Percentiles rank a stretch among this genome's conserved stretches.
Evolutionary conservation across 2,329 filamentous ascomycete species (phyloP).

Genomic region (Dactylonectria estremocensis): DNA sequence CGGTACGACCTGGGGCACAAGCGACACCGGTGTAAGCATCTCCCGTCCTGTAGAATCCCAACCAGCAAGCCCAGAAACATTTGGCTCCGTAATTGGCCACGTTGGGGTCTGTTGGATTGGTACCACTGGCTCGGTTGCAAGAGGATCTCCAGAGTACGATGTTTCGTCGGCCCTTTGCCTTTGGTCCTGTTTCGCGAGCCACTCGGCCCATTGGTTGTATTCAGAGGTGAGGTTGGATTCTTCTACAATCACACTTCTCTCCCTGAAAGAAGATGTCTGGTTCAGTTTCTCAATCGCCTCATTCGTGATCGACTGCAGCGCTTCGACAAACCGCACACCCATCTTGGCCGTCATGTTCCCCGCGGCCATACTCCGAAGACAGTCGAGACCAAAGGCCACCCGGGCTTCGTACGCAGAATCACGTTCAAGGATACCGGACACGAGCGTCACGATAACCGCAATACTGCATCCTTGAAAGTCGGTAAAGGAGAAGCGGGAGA

Average conservation of each 20-base stretch:
- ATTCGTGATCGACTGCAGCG: slow-evolving; percentile 40
- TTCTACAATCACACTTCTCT: background rate
- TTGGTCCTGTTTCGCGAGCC: slow-evolving; percentile 36
- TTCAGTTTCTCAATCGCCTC: slow-evolving; percentile 40
- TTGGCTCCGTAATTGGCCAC: slow-evolving; percentile 1
- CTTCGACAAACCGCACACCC: slow-evolving; percentile 47
- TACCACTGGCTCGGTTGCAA: background rate
- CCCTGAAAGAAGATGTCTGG: background rate
- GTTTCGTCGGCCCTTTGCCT: background rate
- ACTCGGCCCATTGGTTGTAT: slow-evolving; percentile 43
- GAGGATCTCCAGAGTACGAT: background rate
- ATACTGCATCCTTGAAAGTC: slow-evolving; percentile 58
- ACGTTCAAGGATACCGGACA: slow-evolving; percentile 53
- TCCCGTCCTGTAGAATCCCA: slow-evolving; percentile 17
- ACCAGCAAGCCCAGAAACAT: background rate
- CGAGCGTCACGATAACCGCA: slow-evolving; percentile 54
- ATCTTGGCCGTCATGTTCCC: slow-evolving; percentile 48
- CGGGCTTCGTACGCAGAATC: slow-evolving; percentile 50
- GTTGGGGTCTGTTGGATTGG: background rate
- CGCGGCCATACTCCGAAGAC: slow-evolving; percentile 52
- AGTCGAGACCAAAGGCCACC: slow-evolving; percentile 51
- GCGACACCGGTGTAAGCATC: slow-evolving; percentile 1
- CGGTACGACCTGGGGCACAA: slow-evolving; percentile 14
- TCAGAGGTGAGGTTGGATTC: slow-evolving; percentile 12
- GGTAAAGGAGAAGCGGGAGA: slow-evolving; percentile 56